phyloP scores from a whole-genome alignment of 148 eudicot species.

The Chenopodium berlandieri region DNA sequence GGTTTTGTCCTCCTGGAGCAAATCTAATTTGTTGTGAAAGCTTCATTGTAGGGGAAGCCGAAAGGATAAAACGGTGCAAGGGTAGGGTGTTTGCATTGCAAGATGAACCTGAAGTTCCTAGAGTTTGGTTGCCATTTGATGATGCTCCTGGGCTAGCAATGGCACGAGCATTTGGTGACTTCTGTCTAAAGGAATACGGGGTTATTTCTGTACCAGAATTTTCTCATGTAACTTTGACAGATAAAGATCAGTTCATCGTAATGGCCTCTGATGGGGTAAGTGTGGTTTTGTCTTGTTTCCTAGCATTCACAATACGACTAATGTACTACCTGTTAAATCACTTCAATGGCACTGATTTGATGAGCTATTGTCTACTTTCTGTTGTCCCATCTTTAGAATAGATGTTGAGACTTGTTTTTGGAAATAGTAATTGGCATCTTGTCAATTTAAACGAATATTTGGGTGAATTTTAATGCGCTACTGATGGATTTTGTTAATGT shows the following conservation, averaged over 20 bases:
- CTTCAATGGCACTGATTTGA: not conserved
- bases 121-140: slow-evolving; percentile 98
- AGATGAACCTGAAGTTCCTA: slow-evolving; percentile 97
- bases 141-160: slow-evolving; percentile 99
- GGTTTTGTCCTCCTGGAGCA: slow-evolving; percentile 7
- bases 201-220: slow-evolving; percentile 94
- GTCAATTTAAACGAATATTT: too few relatives aligned
- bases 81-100: slow-evolving; percentile 97
- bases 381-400: not conserved
- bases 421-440: not conserved
- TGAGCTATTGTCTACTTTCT: not conserved
- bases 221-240: slow-evolving; percentile 68
- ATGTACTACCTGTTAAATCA: slow-evolving; percentile 1
- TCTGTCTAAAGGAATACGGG: slow-evolving; percentile 94
- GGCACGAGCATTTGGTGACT: slow-evolving; percentile 99
- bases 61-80: slow-evolving; percentile 84
- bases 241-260: slow-evolving; percentile 80
- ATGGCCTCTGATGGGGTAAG: slow-evolving; percentile 99
- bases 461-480: not conserved
- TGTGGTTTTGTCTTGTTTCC: slow-evolving; percentile 10
- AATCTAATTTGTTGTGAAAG: slow-evolving; percentile 8
- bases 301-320: slow-evolving; percentile 3
- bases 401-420: not conserved
- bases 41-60: slow-evolving; percentile 75
- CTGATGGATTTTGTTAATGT: not conserved